Evolutionary conservation across 257 asterid genomes (phyloP), one percentile per base, ranked within the genome.

Genomic region (Primulina eburnea): DNA sequence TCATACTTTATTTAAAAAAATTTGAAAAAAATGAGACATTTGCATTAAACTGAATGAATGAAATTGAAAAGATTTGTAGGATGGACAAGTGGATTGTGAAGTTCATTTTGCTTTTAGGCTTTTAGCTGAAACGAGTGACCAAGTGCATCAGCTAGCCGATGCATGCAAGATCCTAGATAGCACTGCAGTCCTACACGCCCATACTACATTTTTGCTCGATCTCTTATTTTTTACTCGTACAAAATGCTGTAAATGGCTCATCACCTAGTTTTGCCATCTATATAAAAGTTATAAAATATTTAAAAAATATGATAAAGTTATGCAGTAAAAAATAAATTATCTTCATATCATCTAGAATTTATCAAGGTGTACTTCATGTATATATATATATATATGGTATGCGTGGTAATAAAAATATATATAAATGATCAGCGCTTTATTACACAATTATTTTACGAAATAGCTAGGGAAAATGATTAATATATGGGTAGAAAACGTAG

Each of bases 401-500:
- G 62, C n/a, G 40, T 52, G 59, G 6, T 12, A 12, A 9, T 34
- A 60, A 14, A 63, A 63, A 5, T 26, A 34, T 21, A 21, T 30
- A 34, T 0, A 16, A 21, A 32, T 6, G 33, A 26, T 26, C 37
- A 17, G 34, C 21, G 34, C 37, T 62, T 40, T 33, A 63, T 63
- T 32, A 34, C 0, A 4, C 34, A 14, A 26, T 34, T 33, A 80
- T 73, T 53, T 43, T 1, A 43, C 2, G 14, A 43, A 11, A 43
- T 12, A 12, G 53, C n/a, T 12, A 16, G 53, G 53, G 53, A 43
- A 8, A 43, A 12, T 43, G n/a, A 43, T 67, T 64, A n/a, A n/a
- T n/a, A 67, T 70, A 78, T 80, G 79, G 79, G 81, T 77, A 56
- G 28, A 64, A 75, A 55, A 70, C 83, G 62, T 81, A 78, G 68